These are phyloP conservation scores for Boletus mariae DNA, from an alignment of 1,284 basidiomycete species.

Conservation along the genomic window DNA sequence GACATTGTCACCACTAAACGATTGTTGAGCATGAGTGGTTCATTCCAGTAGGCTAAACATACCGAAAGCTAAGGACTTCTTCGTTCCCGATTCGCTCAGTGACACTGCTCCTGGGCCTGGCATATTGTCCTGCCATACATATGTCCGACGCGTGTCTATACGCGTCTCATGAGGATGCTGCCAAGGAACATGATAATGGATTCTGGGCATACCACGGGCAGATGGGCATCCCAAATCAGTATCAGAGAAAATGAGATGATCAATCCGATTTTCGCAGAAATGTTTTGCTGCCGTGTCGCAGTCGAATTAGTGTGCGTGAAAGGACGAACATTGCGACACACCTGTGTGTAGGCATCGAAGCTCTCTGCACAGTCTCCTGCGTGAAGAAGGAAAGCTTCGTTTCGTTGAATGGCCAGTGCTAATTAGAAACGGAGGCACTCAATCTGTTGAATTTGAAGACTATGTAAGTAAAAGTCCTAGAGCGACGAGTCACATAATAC, in stretches of 20 bases:
- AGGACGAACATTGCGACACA: constrained; percentile 27
- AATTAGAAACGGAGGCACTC: constrained; percentile 83
- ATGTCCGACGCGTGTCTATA: constrained; percentile 73
- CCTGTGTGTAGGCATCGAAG: constrained; percentile 87
- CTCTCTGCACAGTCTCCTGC: constrained; percentile 97
- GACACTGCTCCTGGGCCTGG: constrained; percentile 88
- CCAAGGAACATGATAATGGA: background rate
- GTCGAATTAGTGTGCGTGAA: background rate
- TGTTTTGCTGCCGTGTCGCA: constrained; percentile 66
- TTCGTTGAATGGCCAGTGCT: constrained; percentile 67
- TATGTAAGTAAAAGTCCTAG: constrained; percentile 7
- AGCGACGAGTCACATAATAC: background rate
- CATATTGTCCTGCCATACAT: constrained; percentile 93
- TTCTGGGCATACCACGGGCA: constrained; percentile 66
- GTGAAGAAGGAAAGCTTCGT: constrained; percentile 91
- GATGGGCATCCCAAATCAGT: constrained; percentile 87
- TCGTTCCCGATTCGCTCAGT: constrained; percentile 75
- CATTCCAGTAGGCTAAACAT: constrained; percentile 16
- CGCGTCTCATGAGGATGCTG: constrained; percentile 7
- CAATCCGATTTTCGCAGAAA: constrained; percentile 90
- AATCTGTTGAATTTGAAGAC: constrained; percentile 50
- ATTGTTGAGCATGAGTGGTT: constrained; percentile 4
- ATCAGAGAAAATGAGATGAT: constrained; percentile 95
- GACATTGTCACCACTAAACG: constrained; percentile 86
- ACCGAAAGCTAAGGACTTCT: constrained; percentile 81